Evolutionary conservation across 2,329 filamentous ascomycete species (phyloP).

Genomic region (Fusarium nanum): DNA sequence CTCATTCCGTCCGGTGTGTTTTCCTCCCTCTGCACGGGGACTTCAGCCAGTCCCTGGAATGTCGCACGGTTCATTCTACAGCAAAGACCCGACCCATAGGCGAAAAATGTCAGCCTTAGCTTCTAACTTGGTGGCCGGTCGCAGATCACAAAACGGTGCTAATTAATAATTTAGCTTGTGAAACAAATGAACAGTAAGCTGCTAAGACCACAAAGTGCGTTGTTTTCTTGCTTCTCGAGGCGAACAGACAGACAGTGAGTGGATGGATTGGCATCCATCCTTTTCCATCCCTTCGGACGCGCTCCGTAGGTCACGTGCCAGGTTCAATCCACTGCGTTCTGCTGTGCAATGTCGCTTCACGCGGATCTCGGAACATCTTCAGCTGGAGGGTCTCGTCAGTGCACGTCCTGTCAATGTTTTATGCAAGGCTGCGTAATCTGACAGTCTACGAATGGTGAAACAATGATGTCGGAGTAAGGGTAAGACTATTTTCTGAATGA

Average conservation of each 20-base stretch:
- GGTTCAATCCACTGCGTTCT: not conserved
- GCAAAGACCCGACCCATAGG: not conserved
- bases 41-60: constrained; percentile 2
- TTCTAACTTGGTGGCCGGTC: not conserved
- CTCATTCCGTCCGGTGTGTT: not conserved
- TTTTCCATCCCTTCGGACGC: not conserved
- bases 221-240: not conserved
- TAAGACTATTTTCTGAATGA: not conserved
- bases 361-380: not conserved
- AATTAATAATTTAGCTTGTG: not conserved
- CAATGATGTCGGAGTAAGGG: not conserved
- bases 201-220: not conserved
- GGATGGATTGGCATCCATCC: not conserved
- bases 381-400: not conserved
- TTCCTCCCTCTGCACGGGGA: not conserved
- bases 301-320: not conserved
- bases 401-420: not conserved
- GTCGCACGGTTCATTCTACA: constrained; percentile 9
- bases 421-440: not conserved
- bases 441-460: not conserved
- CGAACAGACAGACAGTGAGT: not conserved
- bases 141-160: constrained; percentile 5
- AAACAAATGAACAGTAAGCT: not conserved
- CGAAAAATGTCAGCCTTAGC: constrained; percentile 20
- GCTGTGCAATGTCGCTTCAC: not conserved